phyloP scores from a whole-genome alignment of 805 yeast genomes.

The Pichia insulana region DNA sequence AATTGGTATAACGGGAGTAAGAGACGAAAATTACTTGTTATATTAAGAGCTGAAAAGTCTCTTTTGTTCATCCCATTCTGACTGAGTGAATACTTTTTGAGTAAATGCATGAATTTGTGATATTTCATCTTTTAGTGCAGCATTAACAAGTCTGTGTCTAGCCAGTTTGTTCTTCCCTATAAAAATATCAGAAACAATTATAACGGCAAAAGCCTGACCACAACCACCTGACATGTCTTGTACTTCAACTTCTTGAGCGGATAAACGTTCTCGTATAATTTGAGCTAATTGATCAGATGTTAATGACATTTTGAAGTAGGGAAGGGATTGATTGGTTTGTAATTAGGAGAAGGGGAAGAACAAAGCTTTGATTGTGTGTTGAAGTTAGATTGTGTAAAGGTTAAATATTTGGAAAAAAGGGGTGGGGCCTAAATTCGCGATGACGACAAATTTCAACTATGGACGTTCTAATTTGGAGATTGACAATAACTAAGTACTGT shows the following conservation, averaged over 20 bases:
- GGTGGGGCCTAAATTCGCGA: no score
- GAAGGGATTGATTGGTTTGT: no score
- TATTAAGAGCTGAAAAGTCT: slow-evolving; percentile 14
- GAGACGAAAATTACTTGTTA: not conserved
- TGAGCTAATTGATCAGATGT: slow-evolving; percentile 34
- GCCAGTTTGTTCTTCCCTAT: slow-evolving; percentile 74
- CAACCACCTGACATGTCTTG: slow-evolving; percentile 87
- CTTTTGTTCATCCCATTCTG: slow-evolving; percentile 63
- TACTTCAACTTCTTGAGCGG: slow-evolving; percentile 59
- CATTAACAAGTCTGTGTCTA: slow-evolving; percentile 82
- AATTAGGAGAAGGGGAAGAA: no score
- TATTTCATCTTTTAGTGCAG: slow-evolving; percentile 73
- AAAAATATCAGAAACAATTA: slow-evolving; percentile 67
- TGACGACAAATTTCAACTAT: no score
- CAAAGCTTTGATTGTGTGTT: no score
- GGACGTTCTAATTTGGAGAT: no score
- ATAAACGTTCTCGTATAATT: slow-evolving; percentile 46
- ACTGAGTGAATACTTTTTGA: slow-evolving; percentile 79
- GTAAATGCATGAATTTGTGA: slow-evolving; percentile 90
- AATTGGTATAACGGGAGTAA: not conserved
- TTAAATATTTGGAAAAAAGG: no score
- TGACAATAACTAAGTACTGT: no score
- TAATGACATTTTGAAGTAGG: slow-evolving; percentile 21
- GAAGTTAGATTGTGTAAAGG: no score
- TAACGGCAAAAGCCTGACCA: slow-evolving; percentile 94